These are phyloP conservation scores for Neofusicoccum umdonicola DNA, from an alignment of 2,329 filamentous ascomycete species.

Conservation along the genomic window DNA sequence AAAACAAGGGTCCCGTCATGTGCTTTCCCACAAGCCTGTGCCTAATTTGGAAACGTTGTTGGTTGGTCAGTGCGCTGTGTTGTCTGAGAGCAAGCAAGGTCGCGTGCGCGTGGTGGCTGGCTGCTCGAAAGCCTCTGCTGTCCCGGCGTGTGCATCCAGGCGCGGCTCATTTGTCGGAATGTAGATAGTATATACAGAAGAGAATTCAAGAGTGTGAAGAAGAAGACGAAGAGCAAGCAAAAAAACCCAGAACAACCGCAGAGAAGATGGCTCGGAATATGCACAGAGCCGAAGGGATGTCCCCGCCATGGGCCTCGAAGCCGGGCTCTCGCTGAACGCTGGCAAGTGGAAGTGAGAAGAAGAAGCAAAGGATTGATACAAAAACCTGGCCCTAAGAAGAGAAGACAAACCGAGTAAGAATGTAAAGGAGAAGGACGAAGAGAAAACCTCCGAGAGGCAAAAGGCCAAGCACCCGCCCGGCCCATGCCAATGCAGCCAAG, in stretches of 20 bases:
- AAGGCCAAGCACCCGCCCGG: not conserved
- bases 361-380: not conserved
- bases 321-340: constrained; percentile 9
- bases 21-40: too few species aligned
- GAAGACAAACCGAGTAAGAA: not conserved
- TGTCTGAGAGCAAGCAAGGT: not conserved
- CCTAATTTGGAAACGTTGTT: too few species aligned
- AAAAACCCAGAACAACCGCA: not conserved
- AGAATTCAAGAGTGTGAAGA: not conserved
- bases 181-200: not conserved
- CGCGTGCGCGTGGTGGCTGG: not conserved
- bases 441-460: not conserved
- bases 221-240: not conserved
- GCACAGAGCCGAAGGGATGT: not conserved
- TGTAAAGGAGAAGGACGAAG: not conserved
- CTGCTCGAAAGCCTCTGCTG: not conserved
- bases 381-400: constrained; percentile 8
- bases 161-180: constrained; percentile 1
- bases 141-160: not conserved
- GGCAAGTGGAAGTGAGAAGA: not conserved
- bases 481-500: not conserved
- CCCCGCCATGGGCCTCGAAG: constrained; percentile 3
- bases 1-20: not conserved
- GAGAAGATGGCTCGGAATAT: not conserved
- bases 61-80: too few species aligned